Base-by-base conservation (phyloP, 768 basidiomycete species). In the Pleurotus sapidus region DNA sequence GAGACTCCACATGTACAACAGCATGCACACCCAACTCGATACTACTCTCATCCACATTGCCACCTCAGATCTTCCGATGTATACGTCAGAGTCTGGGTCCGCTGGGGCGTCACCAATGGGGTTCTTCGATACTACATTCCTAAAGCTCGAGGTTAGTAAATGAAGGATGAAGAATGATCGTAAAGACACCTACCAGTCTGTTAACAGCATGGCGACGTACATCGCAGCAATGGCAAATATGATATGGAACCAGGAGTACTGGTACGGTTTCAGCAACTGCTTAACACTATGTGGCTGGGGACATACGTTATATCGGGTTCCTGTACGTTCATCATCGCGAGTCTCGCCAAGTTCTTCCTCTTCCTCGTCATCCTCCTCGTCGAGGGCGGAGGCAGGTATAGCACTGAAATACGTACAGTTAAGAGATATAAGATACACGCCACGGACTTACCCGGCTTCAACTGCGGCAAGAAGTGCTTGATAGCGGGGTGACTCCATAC, bases 41-140 rank as follows among this genome's bases (percentile, higher is more conserved):
- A 98, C 91, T 30, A 98, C 84, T 3, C 97, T 80, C 93, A 98
- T 98, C 97, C 97, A 99, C 96, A 99, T 98, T 3, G 97, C 95
- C 7, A 91, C 88, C 68, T 95, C 92, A 4, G 93, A 95, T 38
- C 95, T 86, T 15, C 97, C 97, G 48, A 98, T 98, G 70, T 93
- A 92, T 39, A 98, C 88, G 60, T 89, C 84, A 43, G 82, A 75
- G 55, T 84, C 78, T n/a, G 84, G 80, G 59, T 84, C 79, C 0
- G 67, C 68, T 45, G 77, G 70, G 6, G 76, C 60, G 23, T 54
- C 77, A 39, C 69, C 70, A 12, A 79, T 71, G 25, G 75, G 82
- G 46, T 74, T 70, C 62, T 82, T 84, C 57, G 83, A 84, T 20
- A 91, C 84, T 45, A 91, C 78, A 62, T 93, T 92, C 89, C 90